Evolutionary conservation across 169 alveolate species (phyloP).

Genomic region (Plasmodium chabaudi): DNA sequence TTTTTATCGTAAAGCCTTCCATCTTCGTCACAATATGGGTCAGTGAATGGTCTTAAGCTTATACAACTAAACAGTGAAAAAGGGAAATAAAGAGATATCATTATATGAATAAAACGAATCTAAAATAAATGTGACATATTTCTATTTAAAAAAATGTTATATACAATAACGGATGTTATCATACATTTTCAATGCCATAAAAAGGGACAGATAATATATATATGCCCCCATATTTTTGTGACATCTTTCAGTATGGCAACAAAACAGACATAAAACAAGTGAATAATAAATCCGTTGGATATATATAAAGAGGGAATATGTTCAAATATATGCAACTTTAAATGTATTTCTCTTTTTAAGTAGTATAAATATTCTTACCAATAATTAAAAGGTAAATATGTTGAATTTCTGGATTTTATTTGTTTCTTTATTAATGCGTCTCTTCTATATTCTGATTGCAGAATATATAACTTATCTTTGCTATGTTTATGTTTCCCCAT

Average conservation of each 20-base stretch:
- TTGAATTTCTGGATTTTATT: slow-evolving; percentile 25
- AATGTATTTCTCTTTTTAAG: slow-evolving; percentile 1
- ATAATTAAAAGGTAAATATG: slow-evolving; percentile 60
- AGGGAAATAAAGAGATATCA: not conserved
- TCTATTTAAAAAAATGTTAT: too few species aligned
- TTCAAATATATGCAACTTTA: not conserved
- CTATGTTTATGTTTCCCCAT: slow-evolving; percentile 95
- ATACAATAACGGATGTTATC: too few species aligned
- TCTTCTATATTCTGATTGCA: slow-evolving; percentile 90
- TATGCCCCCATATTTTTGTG: too few species aligned
- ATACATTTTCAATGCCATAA: too few species aligned
- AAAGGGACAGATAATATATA: too few species aligned
- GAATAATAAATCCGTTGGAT: not conserved
- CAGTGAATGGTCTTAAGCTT: slow-evolving; percentile 67
- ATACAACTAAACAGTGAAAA: slow-evolving; percentile 27
- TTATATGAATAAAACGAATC: too few species aligned
- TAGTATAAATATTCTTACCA: slow-evolving; percentile 28
- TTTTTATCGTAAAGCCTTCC: slow-evolving; percentile 70
- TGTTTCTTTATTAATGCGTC: slow-evolving; percentile 86
- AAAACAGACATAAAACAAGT: too few species aligned
- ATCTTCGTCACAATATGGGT: slow-evolving; percentile 75
- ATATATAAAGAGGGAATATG: not conserved
- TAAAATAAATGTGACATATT: too few species aligned
- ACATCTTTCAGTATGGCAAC: too few species aligned
- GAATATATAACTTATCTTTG: slow-evolving; percentile 92